Evolutionary conservation across 257 asterid genomes (phyloP), one percentile per base, ranked within the genome.

Genomic region (Nicotiana tabacum): DNA sequence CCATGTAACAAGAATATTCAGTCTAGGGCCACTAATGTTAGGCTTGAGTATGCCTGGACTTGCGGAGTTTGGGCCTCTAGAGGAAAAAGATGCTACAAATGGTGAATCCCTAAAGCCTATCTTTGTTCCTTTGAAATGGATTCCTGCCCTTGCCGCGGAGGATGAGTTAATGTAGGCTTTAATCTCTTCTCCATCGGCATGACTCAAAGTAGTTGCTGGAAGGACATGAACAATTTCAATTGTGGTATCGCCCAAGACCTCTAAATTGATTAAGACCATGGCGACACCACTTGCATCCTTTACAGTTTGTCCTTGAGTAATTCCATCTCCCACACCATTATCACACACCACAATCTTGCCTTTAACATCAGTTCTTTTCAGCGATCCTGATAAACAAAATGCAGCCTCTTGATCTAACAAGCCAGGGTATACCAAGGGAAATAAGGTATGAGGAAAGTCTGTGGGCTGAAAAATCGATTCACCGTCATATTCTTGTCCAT

Each of bases 311-410:
- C 93, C 92, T 53, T 88, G 85, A 1, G 2, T 32, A 32, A 2
- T 32, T 32, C 33, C 33, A 32, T 1, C 3, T 32, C 33, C 33
- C 33, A 1, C 17, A 1, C 57, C 77, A 9, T 85, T 85, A 2
- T 86, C 90, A 17, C 91, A 92, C 30, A 90, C 29, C 15, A 90
- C 93, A 66, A 90, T 83, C 78, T 82, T 89, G 15, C 94, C 96
- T 57, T 4, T 77, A 6, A 92, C 85, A n/a, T 78, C 56, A 1
- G 16, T 35, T 68, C 65, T 80, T 1, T 21, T 13, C 78, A 88
- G 30, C 1, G 87, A 85, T 5, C 32, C 32, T 0, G 67, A 33
- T n/a, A 0, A 1, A 62, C 93, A 90, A 7, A 35, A 85, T 13
- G 7, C 9, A 32, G 83, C 79, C 7, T 70, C 5, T 11, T 87